Base-by-base conservation (phyloP, 2,329 filamentous ascomycete species). In the Apiospora phragmitis region DNA sequence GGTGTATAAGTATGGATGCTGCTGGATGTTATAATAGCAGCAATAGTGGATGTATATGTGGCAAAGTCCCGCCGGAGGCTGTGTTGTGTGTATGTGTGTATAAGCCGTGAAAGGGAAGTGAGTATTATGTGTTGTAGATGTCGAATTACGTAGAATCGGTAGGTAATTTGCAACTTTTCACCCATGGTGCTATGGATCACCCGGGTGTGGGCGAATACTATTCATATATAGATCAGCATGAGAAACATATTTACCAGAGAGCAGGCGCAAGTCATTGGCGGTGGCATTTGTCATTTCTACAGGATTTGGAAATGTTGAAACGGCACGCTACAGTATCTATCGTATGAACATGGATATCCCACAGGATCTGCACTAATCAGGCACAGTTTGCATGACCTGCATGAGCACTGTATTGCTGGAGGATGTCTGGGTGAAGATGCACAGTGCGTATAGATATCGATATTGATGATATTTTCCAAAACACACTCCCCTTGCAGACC, bases 221-320 rank as follows among this genome's bases (percentile, higher is more conserved):
- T 38, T 62, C 55, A 35, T 62, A 62, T 62, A 62, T 62, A 62
- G 55, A 62, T 62, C 55, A 29, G 9, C 55, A 12, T n/a, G 18
- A 38, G 55, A 62, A 62, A 62, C 32, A 11, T 62, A 32, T 62
- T 38, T 38, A 1, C 8, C 21, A n/a, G 18, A n/a, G 18, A 62
- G 55, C 8, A 35, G 18, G 51, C 4, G 29, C 51, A 32, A 5
- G 32, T 41, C 18, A 59, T 59, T n/a, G 29, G 29, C 7, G 55
- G 55, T 62, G 32, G 32, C 55, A 62, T 62, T 62, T 62, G 55
- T 62, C 55, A 62, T 62, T 21, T 38, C 32, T 32, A 38, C 32
- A 14, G 18, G 49, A 59, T 59, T 62, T 62, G 55, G 29, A 62
- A 62, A 62, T 62, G 55, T 62, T 62, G 55, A 62, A 62, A 62